Evolutionary conservation across 495 filamentous ascomycete species (phyloP), one percentile per base, ranked within the genome.

Genomic region (Ramalina intermedia): DNA sequence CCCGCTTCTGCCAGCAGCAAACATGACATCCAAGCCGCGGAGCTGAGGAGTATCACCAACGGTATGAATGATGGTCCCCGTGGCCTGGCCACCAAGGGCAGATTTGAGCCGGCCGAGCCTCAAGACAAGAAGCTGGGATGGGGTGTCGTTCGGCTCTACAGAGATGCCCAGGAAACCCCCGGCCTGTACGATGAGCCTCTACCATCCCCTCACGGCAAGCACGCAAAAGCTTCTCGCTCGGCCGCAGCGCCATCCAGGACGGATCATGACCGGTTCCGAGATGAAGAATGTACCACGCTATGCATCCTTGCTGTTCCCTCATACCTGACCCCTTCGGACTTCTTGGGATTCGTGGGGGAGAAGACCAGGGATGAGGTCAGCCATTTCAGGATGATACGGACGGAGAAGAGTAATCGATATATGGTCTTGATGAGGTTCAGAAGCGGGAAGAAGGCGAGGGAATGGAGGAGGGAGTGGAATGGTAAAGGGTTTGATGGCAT

Each of bases 371-470:
- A 86, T 51, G 73, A 86, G 47, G 85, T 96, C 51, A 94, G 84
- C 56, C 93, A 98, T 68, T 94, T 95, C 58, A 73, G 91, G 37
- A 93, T 98, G 82, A 84, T 98, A 43, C 79, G 85, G 69, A 96
- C 91, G 4, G 82, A 81, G 43, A 71, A 83, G 46, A 78, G 83
- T 57, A 96, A 90, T 63, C 78, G 89, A 59, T 98, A 96, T 67
- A 85, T 98, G 79, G 91, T 95, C 41, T 70, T 98, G 49, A 90
- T 98, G 83, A 96, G 94, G 67, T 96, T 96, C 62, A 70, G 87
- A 42, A 80, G 80, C 55, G 72, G 74, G 39, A 74, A 72, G 57
- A 78, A 76, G 52, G 91, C 91, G 9, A 79, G 68, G 54, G 70
- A 78, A 24, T 98, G 90, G 80, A 79, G 86, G 57, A 80, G 71